Base-by-base conservation (phyloP, 2,329 filamentous ascomycete species). In the Aspergillus brunneoviolaceus region DNA sequence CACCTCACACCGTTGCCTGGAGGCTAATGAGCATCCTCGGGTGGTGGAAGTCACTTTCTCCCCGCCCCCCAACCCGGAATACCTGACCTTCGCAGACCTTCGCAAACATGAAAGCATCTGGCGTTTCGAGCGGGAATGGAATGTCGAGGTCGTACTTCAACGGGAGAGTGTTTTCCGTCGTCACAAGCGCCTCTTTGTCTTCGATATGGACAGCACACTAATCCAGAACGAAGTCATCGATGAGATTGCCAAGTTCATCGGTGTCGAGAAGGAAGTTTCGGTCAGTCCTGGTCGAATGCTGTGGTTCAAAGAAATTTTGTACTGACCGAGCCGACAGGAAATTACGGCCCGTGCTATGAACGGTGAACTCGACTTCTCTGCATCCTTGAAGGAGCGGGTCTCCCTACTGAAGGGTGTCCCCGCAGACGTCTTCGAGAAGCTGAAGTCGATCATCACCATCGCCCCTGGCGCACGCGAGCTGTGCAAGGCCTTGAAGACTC, bases 191-290 rank as follows among this genome's bases (percentile, higher is more conserved):
- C 82, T 98, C 11, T 92, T 94, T 3, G 91, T 97, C 33, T 99
- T 99, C 72, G 95, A 99, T 76, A 99, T 99, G 95, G 95, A 99
- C 79, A 95, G 90, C 76, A 99, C 95, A 0, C 84, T 99, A 61
- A 98, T 99, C 74, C 90, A 94, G 57, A 93, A 99, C 76, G 95
- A 99, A 79, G 93, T 97, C 62, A 98, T 99, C 72, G 95, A 99
- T 76, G 88, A 98, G 70, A 88, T 99, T 59, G 95, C 95, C 4
- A 87, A 89, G 57, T 89, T 89, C 42, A 86, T 96, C 2, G 91
- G 92, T 55, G 84, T 96, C n/a, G 87, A 91, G 68, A 87, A 87
- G 56, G 82, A 90, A 69, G 94, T 99, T 45, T 90, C 92, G 50
- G 66, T 68, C 48, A 10, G 87, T 81, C 72, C 35, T 69, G 57